Evolutionary conservation across 495 filamentous ascomycete species (phyloP).

Genomic region (Elasticomyces elasticus): DNA sequence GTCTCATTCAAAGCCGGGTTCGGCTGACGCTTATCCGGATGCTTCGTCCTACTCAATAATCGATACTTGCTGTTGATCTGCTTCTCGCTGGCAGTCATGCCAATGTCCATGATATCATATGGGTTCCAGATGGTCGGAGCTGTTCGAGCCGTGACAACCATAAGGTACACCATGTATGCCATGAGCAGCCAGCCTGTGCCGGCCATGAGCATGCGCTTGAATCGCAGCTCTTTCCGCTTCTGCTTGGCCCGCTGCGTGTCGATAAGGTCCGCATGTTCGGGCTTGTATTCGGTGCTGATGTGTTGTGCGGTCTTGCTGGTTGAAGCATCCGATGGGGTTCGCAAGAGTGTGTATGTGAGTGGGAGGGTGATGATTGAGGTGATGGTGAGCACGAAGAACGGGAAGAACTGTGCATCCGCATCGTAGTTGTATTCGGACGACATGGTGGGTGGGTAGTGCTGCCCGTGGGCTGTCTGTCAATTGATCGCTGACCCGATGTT

Average conservation of each 20-base stretch:
- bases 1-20: constrained; percentile 85
- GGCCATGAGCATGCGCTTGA: constrained; percentile 75
- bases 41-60: constrained; percentile 71
- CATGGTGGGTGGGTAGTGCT: constrained; percentile 45
- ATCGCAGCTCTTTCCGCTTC: constrained; percentile 75
- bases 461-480: neutral
- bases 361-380: constrained; percentile 80
- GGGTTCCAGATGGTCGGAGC: constrained; percentile 83
- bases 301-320: constrained; percentile 56
- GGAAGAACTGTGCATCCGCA: constrained; percentile 92
- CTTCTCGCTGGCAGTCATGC: constrained; percentile 77
- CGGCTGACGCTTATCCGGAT: constrained; percentile 82
- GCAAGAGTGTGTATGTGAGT: constrained; percentile 75
- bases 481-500: neutral
- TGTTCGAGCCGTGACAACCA: constrained; percentile 64
- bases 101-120: constrained; percentile 81
- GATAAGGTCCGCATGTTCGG: constrained; percentile 72
- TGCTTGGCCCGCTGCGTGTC: constrained; percentile 77
- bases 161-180: constrained; percentile 86
- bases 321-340: constrained; percentile 29
- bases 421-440: constrained; percentile 97
- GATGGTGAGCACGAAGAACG: constrained; percentile 92
- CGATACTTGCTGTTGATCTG: constrained; percentile 84
- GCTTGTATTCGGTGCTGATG: constrained; percentile 68
- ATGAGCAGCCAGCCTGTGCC: constrained; percentile 72